Evolutionary conservation across 2,329 filamentous ascomycete species (phyloP), one percentile per base, ranked within the genome.

Genomic region (Massarina eburnea): DNA sequence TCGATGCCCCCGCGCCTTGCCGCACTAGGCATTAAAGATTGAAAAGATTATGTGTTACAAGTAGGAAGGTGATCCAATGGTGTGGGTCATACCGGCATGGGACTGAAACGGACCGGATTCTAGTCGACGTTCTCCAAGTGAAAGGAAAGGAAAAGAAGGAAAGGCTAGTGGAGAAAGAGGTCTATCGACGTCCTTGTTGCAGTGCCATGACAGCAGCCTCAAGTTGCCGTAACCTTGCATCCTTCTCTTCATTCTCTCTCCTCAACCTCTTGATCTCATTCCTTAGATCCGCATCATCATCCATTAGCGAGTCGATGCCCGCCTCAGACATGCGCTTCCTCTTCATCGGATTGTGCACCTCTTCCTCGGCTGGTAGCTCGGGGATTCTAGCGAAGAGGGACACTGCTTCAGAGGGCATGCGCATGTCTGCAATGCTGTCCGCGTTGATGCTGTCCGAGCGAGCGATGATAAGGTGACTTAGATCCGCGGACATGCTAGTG

Each of bases 221-320:
- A n/a, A 71, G 54, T 45, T 68, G 65, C 20, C 55, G 58, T 37
- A 71, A 46, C 12, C 67, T 57, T 8, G 59, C 52, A 39, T 73
- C 72, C 49, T 74, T 73, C 50, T 72, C 67, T 22, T 70, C 66
- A 46, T 71, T 71, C 46, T 75, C 69, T 9, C 57, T 57, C 24
- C 68, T 62, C 18, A 77, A 58, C 18, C 71, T 61, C 61, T 71
- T 71, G 39, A 75, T 54, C 51, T 76, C 70, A 7, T 55, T 54
- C 44, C 67, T 62, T 18, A 75, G 58, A 30, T 70, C 66, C 15
- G 67, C 62, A 19, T 61, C 61, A 35, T 52, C 56, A 12, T 54
- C 55, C 18, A 55, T 52, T 4, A 14, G n/a, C 12, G n/a, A n/a
- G 8, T 52, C 51, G 18, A 60, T 27, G 14, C 54, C 61, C 18